Evolutionary conservation across 2,329 filamentous ascomycete genomes (phyloP), one percentile per base, ranked within the genome.

Genomic region (Daldinia sp.): DNA sequence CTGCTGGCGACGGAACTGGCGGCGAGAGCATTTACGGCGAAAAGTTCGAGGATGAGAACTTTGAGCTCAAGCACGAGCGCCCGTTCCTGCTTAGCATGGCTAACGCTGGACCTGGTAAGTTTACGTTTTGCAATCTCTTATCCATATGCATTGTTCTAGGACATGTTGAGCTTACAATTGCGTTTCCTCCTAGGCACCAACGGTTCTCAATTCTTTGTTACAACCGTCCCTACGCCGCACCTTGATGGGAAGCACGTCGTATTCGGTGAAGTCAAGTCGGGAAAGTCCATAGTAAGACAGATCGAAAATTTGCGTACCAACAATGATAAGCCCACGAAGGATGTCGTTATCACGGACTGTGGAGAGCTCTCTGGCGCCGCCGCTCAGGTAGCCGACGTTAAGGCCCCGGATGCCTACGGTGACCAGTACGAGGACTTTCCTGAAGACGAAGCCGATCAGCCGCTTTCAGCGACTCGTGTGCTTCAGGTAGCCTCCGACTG

Each of bases 21-120:
- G 94, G 94, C 74, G 95, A 98, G 82, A 95, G 91, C 68, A 98
- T 99, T 78, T 99, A 98, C 76, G 94, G 94, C 74, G 91, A 91
- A 77, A 98, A 97, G 82, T 99, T 99, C 73, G 91, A 92, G 72
- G 94, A 99, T 73, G 94, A 99, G 85, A 96, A 96, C 78, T 98
- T 99, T 75, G 86, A 92, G 55, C 81, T 90, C 75, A 94, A 96
- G 84, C 95, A 99, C 76, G 92, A 96, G 72, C 91, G 90, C 73
- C 94, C 95, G 1, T 97, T 97, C 82, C 82, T 98, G 69, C 84
- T 99, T 65, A 96, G 92, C 76, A 99, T 99, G 95, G 95, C 95
- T 73, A 99, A 99, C 77, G 94, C 95, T 68, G 95, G 95, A 47
- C 92, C 93, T 45, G 92, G 90, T 90, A 85, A 71, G 87, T 79